phyloP scores from a whole-genome alignment of 73 alveolate genomes.

The Tetrahymena malaccensis region DNA sequence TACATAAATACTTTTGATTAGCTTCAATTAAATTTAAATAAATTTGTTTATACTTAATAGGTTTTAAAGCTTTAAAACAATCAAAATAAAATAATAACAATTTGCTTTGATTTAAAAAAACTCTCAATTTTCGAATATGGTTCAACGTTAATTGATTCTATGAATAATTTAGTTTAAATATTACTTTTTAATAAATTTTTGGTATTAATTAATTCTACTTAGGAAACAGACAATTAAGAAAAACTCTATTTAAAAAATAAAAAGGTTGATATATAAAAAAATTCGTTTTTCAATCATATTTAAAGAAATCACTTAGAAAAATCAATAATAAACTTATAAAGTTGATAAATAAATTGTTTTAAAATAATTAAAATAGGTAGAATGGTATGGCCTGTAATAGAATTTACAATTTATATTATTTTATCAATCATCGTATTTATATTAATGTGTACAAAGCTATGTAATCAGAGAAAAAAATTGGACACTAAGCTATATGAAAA shows the following conservation, averaged over 20 bases:
- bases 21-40: too few relatives aligned
- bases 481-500: background rate
- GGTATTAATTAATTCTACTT: background rate
- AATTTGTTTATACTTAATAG: too few relatives aligned
- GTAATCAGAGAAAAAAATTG: background rate
- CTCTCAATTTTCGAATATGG: background rate
- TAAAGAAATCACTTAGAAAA: too few relatives aligned
- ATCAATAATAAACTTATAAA: background rate
- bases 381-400: background rate
- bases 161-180: background rate
- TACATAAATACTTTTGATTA: too few relatives aligned
- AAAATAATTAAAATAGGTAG: background rate
- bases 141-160: background rate
- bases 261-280: background rate
- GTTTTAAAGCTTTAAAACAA: too few relatives aligned
- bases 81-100: background rate
- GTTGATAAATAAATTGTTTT: too few relatives aligned
- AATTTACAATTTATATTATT: background rate
- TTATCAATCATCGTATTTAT: background rate
- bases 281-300: too few relatives aligned
- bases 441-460: background rate
- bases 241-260: background rate
- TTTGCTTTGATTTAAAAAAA: too few relatives aligned
- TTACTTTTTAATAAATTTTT: background rate
- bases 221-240: background rate